These are phyloP conservation scores for Lizonia empirigonia DNA, from an alignment of 2,329 filamentous ascomycete species.

Conservation along the genomic window DNA sequence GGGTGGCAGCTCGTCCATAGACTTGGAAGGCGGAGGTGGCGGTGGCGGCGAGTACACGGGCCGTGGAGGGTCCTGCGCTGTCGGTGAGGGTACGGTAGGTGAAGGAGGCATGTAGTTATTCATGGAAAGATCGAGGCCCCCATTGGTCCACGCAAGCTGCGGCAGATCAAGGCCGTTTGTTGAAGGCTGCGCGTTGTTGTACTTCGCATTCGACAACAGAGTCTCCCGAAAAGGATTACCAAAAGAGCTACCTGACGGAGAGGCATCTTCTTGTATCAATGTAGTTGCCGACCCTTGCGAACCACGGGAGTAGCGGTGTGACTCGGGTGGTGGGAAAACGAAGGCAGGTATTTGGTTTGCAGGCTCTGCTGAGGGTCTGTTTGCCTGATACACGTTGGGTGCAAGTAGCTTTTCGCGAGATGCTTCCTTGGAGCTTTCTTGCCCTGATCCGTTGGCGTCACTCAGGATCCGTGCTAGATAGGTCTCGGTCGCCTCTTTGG, in stretches of 20 bases:
- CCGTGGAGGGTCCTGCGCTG: slow-evolving; percentile 49
- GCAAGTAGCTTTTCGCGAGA: slow-evolving; percentile 9
- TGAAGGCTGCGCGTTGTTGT: slow-evolving; percentile 28
- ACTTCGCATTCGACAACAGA: slow-evolving; percentile 47
- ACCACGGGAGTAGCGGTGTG: slow-evolving; percentile 43
- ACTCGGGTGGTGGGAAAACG: slow-evolving; percentile 44
- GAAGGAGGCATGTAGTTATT: slow-evolving; percentile 35
- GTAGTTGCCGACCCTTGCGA: slow-evolving; percentile 41
- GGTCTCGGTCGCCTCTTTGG: slow-evolving; percentile 60
- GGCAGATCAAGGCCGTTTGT: slow-evolving; percentile 40
- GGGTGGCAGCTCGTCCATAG: slow-evolving; percentile 16
- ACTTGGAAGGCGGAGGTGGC: slow-evolving; percentile 38
- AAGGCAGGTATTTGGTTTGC: slow-evolving; percentile 45
- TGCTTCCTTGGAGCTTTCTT: slow-evolving; percentile 15
- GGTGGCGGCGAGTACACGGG: slow-evolving; percentile 56
- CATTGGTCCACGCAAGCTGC: slow-evolving; percentile 46
- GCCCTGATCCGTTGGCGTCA: slow-evolving; percentile 43
- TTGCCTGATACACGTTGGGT: slow-evolving; percentile 13
- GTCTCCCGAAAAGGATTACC: slow-evolving; percentile 36
- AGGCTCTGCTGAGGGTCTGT: slow-evolving; percentile 24
- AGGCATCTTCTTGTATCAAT: slow-evolving; percentile 41
- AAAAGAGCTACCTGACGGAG: slow-evolving; percentile 42
- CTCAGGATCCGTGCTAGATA: slow-evolving; percentile 57
- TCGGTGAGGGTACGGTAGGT: slow-evolving; percentile 29
- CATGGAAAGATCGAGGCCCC: slow-evolving; percentile 54